Evolutionary conservation across 2,329 filamentous ascomycete genomes (phyloP), one percentile per base, ranked within the genome.

Genomic region (Knoxdaviesia proteae): DNA sequence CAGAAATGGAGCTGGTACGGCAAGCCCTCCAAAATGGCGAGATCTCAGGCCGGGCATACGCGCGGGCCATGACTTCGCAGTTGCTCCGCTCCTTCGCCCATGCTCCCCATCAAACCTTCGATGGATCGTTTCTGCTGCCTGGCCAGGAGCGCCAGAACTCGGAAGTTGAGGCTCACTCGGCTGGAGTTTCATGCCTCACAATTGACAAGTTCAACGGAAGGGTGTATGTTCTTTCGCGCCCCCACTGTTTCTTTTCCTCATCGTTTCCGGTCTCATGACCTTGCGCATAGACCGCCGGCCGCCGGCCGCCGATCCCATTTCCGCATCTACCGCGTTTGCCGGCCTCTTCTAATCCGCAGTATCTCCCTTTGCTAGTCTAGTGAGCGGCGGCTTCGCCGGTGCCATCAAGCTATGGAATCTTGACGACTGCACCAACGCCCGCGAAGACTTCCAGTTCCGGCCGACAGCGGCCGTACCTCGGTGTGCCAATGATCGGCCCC

Each of bases 361-460:
- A 20, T 20, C 20, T 20, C 20, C 20, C 20, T 20, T 20, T 30
- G 54, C 56, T 51, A 80, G 82, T 49, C 68, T 94, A 47, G 60
- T 94, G 2, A 93, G 87, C 0, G 88, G 84, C 4, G 86, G 87
- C 32, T 79, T 83, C 5, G 84, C 94, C 54, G 83, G 81, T 7
- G 81, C 80, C 1, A 74, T 94, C 53, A 81, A 77, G 49, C 61
- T 94, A 39, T 94, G 87, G 87, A 79, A 94, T 58, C 69, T 94
- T 6, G 81, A 93, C 52, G 62, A 69, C 41, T 63, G 65, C 49
- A 56, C 54, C 8, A 64, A 64, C 46, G 58, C 62, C 5, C 62
- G 59, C 47, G 56, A 47, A 47, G 57, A 56, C 34, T 67, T 66
- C 52, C 67, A 56, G 11, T 77, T 69, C 51, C 65, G 61, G 6